A percentile compares a stretch with the other conserved stretches of the same genome.
phyloP scores from a whole-genome alignment of 2,329 filamentous ascomycete genomes.

The Geosmithia morbida region DNA sequence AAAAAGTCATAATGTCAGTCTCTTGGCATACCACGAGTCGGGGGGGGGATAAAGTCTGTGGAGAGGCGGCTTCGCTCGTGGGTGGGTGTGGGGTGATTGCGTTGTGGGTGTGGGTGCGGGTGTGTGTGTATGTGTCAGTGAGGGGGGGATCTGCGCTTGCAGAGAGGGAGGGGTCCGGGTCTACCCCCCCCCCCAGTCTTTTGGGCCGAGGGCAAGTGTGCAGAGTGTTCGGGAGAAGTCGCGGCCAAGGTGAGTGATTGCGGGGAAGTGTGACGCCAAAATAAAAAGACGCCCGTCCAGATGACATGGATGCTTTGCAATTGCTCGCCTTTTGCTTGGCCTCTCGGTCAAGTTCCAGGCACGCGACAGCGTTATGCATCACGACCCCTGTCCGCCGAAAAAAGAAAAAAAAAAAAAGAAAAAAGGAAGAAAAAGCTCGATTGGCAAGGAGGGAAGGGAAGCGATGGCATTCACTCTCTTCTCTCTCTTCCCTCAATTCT shows the following conservation, averaged over 20 bases:
- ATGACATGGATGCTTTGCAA: too few relatives aligned
- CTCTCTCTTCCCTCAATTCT: too few relatives aligned
- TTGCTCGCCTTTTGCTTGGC: too few relatives aligned
- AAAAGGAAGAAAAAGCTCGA: too few relatives aligned
- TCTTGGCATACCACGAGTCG: neutral
- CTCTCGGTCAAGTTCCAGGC: neutral
- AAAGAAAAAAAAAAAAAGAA: too few relatives aligned
- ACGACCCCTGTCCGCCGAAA: neutral
- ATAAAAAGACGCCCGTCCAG: neutral
- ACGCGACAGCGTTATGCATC: slow-evolving; percentile 2
- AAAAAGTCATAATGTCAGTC: too few relatives aligned
- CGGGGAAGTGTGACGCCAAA: neutral
- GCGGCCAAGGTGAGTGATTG: neutral
- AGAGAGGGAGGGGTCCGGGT: neutral
- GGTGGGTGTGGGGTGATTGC: too few relatives aligned
- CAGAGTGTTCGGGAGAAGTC: neutral
- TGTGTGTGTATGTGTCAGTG: too few relatives aligned
- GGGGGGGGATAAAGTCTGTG: neutral
- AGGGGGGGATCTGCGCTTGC: neutral
- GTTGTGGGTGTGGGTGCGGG: neutral
- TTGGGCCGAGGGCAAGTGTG: neutral
- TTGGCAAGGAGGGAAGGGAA: too few relatives aligned
- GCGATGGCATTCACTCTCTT: too few relatives aligned
- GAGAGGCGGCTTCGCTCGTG: neutral
- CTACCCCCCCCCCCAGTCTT: too few relatives aligned